These are phyloP conservation scores for Biscogniauxia marginata DNA, from an alignment of 2,329 filamentous ascomycete genomes.

Conservation along the genomic window DNA sequence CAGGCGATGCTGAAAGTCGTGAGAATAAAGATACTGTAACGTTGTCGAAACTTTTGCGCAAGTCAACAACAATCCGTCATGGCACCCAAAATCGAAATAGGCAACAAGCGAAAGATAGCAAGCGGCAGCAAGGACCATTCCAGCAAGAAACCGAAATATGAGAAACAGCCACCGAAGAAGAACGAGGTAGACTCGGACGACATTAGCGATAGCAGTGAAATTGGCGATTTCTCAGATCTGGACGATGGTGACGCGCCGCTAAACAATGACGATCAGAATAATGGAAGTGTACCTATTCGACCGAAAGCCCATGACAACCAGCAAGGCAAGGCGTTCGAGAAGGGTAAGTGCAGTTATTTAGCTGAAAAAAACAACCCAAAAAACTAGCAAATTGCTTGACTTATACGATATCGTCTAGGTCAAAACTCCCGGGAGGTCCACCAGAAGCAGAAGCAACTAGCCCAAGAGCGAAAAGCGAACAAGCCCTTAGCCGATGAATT, in stretches of 20 bases:
- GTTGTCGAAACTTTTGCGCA: constrained; percentile 4
- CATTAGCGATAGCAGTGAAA: constrained; percentile 36
- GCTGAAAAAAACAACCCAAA: no score
- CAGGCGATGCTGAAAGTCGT: background rate
- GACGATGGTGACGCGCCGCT: constrained; percentile 54
- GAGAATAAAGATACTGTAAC: background rate
- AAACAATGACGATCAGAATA: constrained; percentile 39
- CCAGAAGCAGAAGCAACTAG: constrained; percentile 85
- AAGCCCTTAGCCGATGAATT: constrained; percentile 93
- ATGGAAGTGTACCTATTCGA: constrained; percentile 20
- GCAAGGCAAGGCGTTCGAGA: constrained; percentile 42
- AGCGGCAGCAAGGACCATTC: constrained; percentile 48
- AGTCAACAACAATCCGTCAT: constrained; percentile 34
- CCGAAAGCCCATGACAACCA: constrained; percentile 33
- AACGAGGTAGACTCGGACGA: constrained; percentile 38
- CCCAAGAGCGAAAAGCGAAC: constrained; percentile 82
- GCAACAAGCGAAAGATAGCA: constrained; percentile 58
- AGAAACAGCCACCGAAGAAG: constrained; percentile 35
- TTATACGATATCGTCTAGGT: constrained; percentile 37
- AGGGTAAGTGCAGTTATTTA: constrained; percentile 33
- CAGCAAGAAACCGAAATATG: constrained; percentile 37
- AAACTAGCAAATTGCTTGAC: no score
- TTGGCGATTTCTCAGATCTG: constrained; percentile 45
- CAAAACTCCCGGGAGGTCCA: constrained; percentile 82
- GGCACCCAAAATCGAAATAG: constrained; percentile 48